These are phyloP conservation scores for Sugiyamaella marilandica DNA, from an alignment of 805 yeast species.

Conservation along the genomic window DNA sequence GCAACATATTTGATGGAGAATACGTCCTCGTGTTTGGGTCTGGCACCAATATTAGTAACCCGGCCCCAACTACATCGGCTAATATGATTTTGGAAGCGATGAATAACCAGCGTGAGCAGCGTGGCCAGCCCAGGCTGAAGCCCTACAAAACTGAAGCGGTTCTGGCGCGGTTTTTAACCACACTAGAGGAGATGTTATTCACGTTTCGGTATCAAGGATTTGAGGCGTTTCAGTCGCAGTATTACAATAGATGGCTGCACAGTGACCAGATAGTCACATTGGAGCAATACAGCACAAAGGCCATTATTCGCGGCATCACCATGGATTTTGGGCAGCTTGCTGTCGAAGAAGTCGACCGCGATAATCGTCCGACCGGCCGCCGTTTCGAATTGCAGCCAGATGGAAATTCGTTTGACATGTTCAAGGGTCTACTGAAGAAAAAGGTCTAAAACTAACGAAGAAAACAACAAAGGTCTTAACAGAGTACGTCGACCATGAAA, in stretches of 20 bases:
- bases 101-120: conserved; percentile 46
- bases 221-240: conserved; percentile 56
- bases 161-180: conserved; percentile 62
- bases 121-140: conserved; percentile 44
- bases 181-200: conserved; percentile 54
- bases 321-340: conserved; percentile 76
- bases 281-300: conserved; percentile 50
- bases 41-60: conserved; percentile 78
- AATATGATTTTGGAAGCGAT: conserved; percentile 61
- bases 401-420: conserved; percentile 95
- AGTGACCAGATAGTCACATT: conserved; percentile 65
- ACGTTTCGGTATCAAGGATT: conserved; percentile 62
- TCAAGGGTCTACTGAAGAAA: conserved; percentile 75
- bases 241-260: conserved; percentile 87
- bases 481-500: not conserved
- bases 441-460: conserved; percentile 37
- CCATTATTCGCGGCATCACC: conserved; percentile 75
- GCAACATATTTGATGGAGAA: conserved; percentile 55
- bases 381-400: conserved; percentile 82
- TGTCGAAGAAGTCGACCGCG: conserved; percentile 59
- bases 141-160: conserved; percentile 45
- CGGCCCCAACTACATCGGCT: conserved; percentile 89
- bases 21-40: conserved; percentile 76
- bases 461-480: not conserved
- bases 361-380: conserved; percentile 47